Evolutionary conservation across 441 rosid genomes (phyloP).

Genomic region (Francoa sonchifolia): DNA sequence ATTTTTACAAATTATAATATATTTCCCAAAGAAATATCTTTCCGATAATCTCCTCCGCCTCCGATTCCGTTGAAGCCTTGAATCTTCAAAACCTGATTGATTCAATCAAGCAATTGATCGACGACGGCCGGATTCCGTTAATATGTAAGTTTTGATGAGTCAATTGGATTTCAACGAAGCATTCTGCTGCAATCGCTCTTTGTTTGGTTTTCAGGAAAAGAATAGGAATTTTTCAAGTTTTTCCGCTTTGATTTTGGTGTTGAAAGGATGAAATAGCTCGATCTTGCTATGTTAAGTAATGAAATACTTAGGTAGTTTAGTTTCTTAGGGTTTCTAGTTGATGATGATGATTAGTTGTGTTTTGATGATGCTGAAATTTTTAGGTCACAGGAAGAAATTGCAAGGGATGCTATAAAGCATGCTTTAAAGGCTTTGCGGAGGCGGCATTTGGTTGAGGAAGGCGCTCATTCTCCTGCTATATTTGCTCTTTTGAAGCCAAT

Average conservation of each 20-base stretch:
- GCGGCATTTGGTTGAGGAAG: slow-evolving; percentile 86
- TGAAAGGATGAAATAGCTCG: too few relatives aligned
- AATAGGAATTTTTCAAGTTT: not conserved
- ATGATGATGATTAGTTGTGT: not conserved
- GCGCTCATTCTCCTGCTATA: slow-evolving; percentile 76
- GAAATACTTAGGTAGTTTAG: not conserved
- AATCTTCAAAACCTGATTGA: too few relatives aligned
- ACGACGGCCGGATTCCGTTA: too few relatives aligned
- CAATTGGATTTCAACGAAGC: too few relatives aligned
- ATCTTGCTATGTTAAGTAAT: too few relatives aligned
- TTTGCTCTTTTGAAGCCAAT: slow-evolving; percentile 75
- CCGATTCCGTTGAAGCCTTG: too few relatives aligned
- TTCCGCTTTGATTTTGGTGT: not conserved
- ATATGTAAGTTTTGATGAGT: too few relatives aligned
- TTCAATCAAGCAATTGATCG: too few relatives aligned
- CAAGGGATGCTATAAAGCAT: slow-evolving; percentile 59
- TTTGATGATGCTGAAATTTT: slow-evolving; percentile 11
- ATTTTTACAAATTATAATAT: too few relatives aligned
- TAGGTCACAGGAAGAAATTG: slow-evolving; percentile 55
- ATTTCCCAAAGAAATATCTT: too few relatives aligned
- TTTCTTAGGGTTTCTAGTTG: not conserved
- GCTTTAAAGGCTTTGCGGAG: slow-evolving; percentile 69
- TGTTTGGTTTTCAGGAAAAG: not conserved
- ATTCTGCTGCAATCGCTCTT: too few relatives aligned
- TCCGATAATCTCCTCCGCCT: too few relatives aligned